Base-by-base conservation (phyloP, 2,329 filamentous ascomycete genomes). In the Fusarium cyanostomum region DNA sequence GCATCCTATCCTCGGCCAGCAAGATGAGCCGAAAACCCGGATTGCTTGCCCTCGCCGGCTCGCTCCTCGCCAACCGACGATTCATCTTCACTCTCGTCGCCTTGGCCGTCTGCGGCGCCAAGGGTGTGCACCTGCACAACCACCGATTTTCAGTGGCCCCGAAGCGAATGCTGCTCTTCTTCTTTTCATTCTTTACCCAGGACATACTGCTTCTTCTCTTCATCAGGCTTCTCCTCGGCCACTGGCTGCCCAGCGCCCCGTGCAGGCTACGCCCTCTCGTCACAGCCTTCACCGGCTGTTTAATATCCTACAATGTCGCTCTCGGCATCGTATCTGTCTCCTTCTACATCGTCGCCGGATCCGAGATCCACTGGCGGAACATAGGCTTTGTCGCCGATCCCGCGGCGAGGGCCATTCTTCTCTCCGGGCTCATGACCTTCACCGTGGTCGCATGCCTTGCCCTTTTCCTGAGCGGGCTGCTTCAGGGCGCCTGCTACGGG, bases 361-460 rank as follows among this genome's bases (percentile, higher is more conserved):
- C 74, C 0, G 75, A 77, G 24, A 70, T 77, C 5, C 75, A 72
- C 39, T 77, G 75, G 75, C 69, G 74, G 11, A 77, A 77, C 43
- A 64, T 76, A n/a, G 73, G 63, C 1, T 48, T 77, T 8, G 74
- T 70, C 2, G 65, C 70, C 13, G 75, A 77, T 21, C 62, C 74
- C 1, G 68, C 73, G 1, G 72, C 74, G 3, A 67, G 74, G 38
- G 64, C 67, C 7, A 66, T 76, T n/a, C 61, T 78, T 13, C 63
- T 77, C 26, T 71, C 75, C 1, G 75, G 75, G 0, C 42, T 74
- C 13, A 62, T 76, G 34, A 72, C 72, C 4, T 70, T 72, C 7
- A 8, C 57, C 5, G 39, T 71, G 26, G 71, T 72, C 13, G 45
- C 69, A 4, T 28, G 18, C 5, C 45, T 52, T 1, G 60, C 68